Base-by-base conservation (phyloP, 2,329 filamentous ascomycete genomes). In the Biscogniauxia marginata region DNA sequence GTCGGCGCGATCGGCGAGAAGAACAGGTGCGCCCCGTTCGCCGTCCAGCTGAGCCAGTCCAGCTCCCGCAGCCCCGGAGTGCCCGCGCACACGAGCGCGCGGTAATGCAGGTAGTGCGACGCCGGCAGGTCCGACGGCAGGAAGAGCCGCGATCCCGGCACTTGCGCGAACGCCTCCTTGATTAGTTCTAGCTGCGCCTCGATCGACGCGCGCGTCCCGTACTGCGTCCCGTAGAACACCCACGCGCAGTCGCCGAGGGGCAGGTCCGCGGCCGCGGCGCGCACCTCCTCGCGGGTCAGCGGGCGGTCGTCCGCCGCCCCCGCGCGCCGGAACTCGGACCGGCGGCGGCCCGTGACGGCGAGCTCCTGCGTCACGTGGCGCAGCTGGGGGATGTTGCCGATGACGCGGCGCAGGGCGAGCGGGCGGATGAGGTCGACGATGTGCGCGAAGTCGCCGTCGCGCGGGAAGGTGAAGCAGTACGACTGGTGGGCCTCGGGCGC, bases 1-100 rank as follows among this genome's bases (percentile, higher is more conserved):
- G 81, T 77, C 24, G 77, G 77, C 6, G 75, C 73, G 56, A 84
- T 82, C 1, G 81, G 80, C 4, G 74, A 76, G 70, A 83, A 84
- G 70, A 79, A 78, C 4, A 82, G 61, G 61, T 82, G 79, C 0
- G 74, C 73, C 4, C 77, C 79, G 62, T 83, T 83, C 3, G 79
- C 78, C 7, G 77, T 65, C 80, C 80, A 84, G 64, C 80, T 77
- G 18, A 74, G 66, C 72, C 73, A 75, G 34, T 70, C 65, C 21
- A 77, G 61, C 63, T 78, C 75, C 47, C 71, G 68, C 18, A 76
- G 64, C 2, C 69, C 66, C 2, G 73, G 73, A 6, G 69, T 62
- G 9, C 73, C 67, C 39, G 67, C 64, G 62, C 71, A 71, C 30
- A 76, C 69, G n/a, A 65, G 61, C 21, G 65, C 63, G 58, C 73